Percentiles rank a stretch among this genome's conserved stretches.
phyloP scores from a whole-genome alignment of 2,329 filamentous ascomycete species.

The Fusarium musae region DNA sequence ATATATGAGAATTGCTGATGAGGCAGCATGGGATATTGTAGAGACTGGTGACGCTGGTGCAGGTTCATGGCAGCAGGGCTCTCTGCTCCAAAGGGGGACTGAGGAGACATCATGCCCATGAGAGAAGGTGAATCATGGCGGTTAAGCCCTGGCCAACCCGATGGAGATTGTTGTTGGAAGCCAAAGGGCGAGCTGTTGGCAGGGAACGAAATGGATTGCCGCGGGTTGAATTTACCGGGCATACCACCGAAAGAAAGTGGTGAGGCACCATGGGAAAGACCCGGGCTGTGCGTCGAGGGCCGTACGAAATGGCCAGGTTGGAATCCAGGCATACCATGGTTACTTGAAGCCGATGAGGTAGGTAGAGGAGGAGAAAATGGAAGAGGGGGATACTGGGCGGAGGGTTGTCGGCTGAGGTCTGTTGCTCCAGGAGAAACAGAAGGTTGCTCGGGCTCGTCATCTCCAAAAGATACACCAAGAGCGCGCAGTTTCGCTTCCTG shows the following conservation, averaged over 20 bases:
- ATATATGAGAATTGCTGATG: constrained; percentile 67
- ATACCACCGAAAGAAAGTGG: constrained; percentile 75
- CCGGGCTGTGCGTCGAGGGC: constrained; percentile 71
- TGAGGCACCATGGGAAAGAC: constrained; percentile 73
- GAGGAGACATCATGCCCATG: constrained; percentile 68
- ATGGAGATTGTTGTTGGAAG: constrained; percentile 69
- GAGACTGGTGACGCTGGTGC: constrained; percentile 68
- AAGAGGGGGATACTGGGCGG: constrained; percentile 78
- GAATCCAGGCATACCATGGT: constrained; percentile 65
- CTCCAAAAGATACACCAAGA: constrained; percentile 84
- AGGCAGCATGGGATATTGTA: constrained; percentile 67
- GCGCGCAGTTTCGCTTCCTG: constrained; percentile 93
- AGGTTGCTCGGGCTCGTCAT: constrained; percentile 73
- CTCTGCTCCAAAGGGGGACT: constrained; percentile 70
- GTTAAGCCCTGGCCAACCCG: constrained; percentile 64
- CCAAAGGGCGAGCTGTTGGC: constrained; percentile 74
- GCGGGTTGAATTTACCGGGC: constrained; percentile 70
- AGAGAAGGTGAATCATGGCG: constrained; percentile 74
- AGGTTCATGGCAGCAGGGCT: constrained; percentile 56
- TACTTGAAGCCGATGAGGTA: constrained; percentile 80
- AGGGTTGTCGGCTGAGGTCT: constrained; percentile 73
- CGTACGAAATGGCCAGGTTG: constrained; percentile 70
- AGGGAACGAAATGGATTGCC: constrained; percentile 77
- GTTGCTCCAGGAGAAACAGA: constrained; percentile 75
- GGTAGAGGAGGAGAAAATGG: constrained; percentile 87